Conservation (phyloP, 2,329 filamentous ascomycete species). For the Aulographum hederae region DNA sequence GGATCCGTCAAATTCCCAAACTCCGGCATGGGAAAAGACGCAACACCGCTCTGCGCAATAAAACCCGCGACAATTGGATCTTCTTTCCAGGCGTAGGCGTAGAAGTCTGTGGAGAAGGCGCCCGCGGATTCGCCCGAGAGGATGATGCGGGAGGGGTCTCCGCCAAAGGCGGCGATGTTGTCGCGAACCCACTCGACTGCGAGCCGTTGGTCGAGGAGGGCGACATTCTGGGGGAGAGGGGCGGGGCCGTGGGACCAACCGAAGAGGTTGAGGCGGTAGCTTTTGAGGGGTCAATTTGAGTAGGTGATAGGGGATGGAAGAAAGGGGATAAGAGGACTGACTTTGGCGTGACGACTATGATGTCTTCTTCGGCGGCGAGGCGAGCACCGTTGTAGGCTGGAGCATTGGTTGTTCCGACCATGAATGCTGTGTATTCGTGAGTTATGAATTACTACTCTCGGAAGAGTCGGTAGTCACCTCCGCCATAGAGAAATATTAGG, state of each 20-base stretch:
- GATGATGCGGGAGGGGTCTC: slow-evolving; percentile 20
- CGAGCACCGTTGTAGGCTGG: slow-evolving; percentile 1
- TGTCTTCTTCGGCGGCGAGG: slow-evolving; percentile 3
- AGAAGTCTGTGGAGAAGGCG: slow-evolving; percentile 4
- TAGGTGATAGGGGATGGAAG: background rate
- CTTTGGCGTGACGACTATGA: slow-evolving; percentile 3
- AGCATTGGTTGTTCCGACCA: slow-evolving; percentile 1
- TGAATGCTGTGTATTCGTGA: no score
- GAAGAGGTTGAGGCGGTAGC: slow-evolving; percentile 3
- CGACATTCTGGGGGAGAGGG: slow-evolving; percentile 1
- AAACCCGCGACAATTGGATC: slow-evolving; percentile 4
- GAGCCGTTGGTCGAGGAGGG: slow-evolving; percentile 3
- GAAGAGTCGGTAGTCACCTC: no score
- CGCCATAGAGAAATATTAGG: background rate
- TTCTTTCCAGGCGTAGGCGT: slow-evolving; percentile 4
- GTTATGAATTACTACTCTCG: no score
- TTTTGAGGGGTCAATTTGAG: background rate
- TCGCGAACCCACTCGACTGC: no score
- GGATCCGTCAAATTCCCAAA: background rate
- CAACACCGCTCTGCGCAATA: slow-evolving; percentile 4
- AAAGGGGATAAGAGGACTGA: background rate
- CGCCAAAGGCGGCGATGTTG: slow-evolving; percentile 3
- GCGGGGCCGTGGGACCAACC: slow-evolving; percentile 3
- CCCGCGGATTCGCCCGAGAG: slow-evolving; percentile 6
- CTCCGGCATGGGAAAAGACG: background rate